Base-by-base conservation (phyloP, 441 rosid species). In the Erysimum pusillum region DNA sequence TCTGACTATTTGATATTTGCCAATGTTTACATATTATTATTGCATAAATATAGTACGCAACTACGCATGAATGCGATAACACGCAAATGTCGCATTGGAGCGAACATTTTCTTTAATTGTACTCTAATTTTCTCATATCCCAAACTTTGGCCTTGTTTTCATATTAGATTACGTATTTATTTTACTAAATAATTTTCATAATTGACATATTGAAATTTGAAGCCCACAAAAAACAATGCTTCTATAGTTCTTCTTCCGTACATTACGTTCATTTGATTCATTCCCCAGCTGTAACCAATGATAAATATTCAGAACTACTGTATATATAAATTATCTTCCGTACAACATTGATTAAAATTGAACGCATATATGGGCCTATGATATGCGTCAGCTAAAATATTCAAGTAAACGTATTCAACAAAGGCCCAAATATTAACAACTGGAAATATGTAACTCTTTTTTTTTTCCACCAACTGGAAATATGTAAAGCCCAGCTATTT, bases 261-360 rank as follows among this genome's bases (percentile, higher is more conserved):
- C 80, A 71, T 65, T 65, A 59, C 80, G 76, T 71, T 52, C n/a
- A 69, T 44, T 66, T 63, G 75, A 69, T 76, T 70, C 66, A 56
- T 70, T 71, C 48, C 18, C 14, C 67, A 71, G 62, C 76, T 77
- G 76, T 71, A 64, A 38, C 35, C 67, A 53, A 17, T 61, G 60
- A n/a, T 71, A 25, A 25, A 25, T 25, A 25, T 25, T 25, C 28
- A 2, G 28, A 25, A 25, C 28, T 25, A 25, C 25, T 22, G 25
- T 22, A 22, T 22, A 22, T 25, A 25, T 25, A 25, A 25, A 25
- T 25, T 25, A 25, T 25, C 28, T 25, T 25, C 28, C 28, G 28
- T 25, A 25, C 28, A 25, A 25, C 28, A 25, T 25, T 25, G 28
- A 25, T 25, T 25, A 25, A 25, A 25, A 25, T 25, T 25, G 28